A percentile compares a stretch with the other conserved stretches of the same genome.
These are phyloP conservation scores for Kwoniella botswanensis DNA, from an alignment of 768 basidiomycete genomes.

Conservation along the genomic window DNA sequence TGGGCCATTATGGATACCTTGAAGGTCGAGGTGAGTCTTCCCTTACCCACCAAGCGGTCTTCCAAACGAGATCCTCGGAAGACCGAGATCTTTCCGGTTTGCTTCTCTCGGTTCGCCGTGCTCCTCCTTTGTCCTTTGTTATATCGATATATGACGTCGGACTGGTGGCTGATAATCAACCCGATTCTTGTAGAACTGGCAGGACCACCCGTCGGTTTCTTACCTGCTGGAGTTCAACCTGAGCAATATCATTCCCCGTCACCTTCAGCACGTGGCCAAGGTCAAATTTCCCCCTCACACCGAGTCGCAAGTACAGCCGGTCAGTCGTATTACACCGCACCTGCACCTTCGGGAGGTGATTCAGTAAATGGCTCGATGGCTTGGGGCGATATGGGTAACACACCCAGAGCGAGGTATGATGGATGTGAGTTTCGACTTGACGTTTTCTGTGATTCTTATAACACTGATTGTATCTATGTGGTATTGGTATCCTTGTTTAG, in stretches of 20 bases:
- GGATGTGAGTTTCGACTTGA: slow-evolving; percentile 37
- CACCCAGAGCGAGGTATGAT: slow-evolving; percentile 47
- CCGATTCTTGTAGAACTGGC: slow-evolving; percentile 41
- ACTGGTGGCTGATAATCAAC: too few species aligned
- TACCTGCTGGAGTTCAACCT: slow-evolving; percentile 48
- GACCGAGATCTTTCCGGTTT: background rate
- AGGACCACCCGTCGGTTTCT: slow-evolving; percentile 47
- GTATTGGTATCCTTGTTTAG: slow-evolving; percentile 6
- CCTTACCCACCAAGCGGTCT: background rate
- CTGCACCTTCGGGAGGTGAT: slow-evolving; percentile 8
- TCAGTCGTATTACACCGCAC: slow-evolving; percentile 14
- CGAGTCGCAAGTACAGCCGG: slow-evolving; percentile 12
- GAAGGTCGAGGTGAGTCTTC: slow-evolving; percentile 50
- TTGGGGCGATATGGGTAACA: slow-evolving; percentile 34
- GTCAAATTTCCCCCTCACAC: slow-evolving; percentile 18
- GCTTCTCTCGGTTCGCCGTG: background rate
- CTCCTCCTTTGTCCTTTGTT: background rate
- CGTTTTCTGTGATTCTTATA: background rate
- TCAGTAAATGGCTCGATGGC: slow-evolving; percentile 20
- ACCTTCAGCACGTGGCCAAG: background rate
- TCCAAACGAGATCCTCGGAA: background rate
- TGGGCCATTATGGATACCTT: slow-evolving; percentile 54
- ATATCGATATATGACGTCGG: slow-evolving; percentile 1
- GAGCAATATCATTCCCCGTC: slow-evolving; percentile 6
- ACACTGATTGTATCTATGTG: too few species aligned